Base-by-base conservation (phyloP, 345 rosid species). In the Balakata baccata region DNA sequence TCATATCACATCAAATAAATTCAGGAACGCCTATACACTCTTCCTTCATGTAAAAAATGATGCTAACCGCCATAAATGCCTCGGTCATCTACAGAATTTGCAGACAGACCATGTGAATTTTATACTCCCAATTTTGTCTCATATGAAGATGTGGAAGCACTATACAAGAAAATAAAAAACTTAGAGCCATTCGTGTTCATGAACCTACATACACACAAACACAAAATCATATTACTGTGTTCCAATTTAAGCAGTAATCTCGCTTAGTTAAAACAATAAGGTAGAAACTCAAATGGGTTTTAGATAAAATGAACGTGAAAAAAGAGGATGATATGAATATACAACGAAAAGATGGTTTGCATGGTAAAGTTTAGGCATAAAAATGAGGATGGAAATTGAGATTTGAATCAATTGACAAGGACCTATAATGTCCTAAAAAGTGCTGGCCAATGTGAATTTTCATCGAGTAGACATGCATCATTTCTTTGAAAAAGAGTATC, bases 281-380 rank as follows among this genome's bases (percentile, higher is more conserved):
- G 73, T 64, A 29, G 29, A 52, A 64, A 76, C 74, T 69, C 76
- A 77, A 71, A 34, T 41, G 13, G 29, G 3, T 3, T 71, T 79
- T 72, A n/a, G 22, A 41, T 67, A 47, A 56, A 50, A 16, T 10
- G 14, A 63, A 56, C 54, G 60, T 23, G 39, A 58, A 0, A 29
- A 38, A 17, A 7, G 59, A 58, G 29, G 65, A 65, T 16, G 60
- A 47, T 52, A 45, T 23, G 73, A 25, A 72, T 46, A 49, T 7
- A 63, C 59, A 69, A 22, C 45, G 83, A 82, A 62, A 64, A 61
- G 74, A 70, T 49, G 43, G 49, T 61, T 58, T 85, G 87, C 83
- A 75, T 56, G 79, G 69, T 69, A 82, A 85, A 87, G 89, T 74
- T 56, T 72, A 71, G 79, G 84, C 89, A 85, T 0, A 54, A 77